phyloP scores from a whole-genome alignment of 2,329 filamentous ascomycete species.

The Stylonectria norvegica region DNA sequence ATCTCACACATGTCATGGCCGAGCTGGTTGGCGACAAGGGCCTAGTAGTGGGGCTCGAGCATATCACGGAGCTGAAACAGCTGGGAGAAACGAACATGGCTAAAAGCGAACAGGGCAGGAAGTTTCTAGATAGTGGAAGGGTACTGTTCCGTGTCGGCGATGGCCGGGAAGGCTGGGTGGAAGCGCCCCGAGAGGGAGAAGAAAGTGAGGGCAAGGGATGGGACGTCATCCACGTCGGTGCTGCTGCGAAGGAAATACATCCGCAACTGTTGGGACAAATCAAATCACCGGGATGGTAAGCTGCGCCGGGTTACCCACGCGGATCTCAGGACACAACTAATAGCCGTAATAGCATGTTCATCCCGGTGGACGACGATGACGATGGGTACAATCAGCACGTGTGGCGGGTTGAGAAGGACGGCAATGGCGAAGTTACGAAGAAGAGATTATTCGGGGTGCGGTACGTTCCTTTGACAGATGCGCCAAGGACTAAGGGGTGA shows the following conservation, averaged over 20 bases:
- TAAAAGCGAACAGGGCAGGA: slow-evolving; percentile 56
- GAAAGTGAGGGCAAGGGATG: slow-evolving; percentile 58
- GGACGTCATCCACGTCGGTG: slow-evolving; percentile 95
- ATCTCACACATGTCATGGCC: slow-evolving; percentile 83
- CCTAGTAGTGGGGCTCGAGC: slow-evolving; percentile 69
- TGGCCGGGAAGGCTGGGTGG: slow-evolving; percentile 62
- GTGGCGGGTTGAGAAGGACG: slow-evolving; percentile 71
- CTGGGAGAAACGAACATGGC: slow-evolving; percentile 63
- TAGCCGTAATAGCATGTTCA: slow-evolving; percentile 59
- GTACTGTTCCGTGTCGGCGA: slow-evolving; percentile 75
- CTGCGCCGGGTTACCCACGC: not conserved
- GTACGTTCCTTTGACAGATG: slow-evolving; percentile 75
- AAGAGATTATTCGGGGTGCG: slow-evolving; percentile 66
- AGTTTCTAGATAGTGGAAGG: slow-evolving; percentile 59
- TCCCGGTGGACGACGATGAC: slow-evolving; percentile 63
- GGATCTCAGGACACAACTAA: slow-evolving; percentile 8
- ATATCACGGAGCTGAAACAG: slow-evolving; percentile 62
- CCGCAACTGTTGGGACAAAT: slow-evolving; percentile 72
- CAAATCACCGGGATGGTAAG: slow-evolving; percentile 65
- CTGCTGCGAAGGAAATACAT: slow-evolving; percentile 74
- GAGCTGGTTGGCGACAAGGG: slow-evolving; percentile 60
- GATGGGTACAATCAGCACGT: slow-evolving; percentile 57
- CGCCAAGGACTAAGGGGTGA: slow-evolving; percentile 43
- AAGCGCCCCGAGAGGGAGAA: slow-evolving; percentile 39
- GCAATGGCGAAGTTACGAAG: slow-evolving; percentile 56